Base-by-base conservation (phyloP, 805 yeast genomes). In the Priceomyces castillae region DNA sequence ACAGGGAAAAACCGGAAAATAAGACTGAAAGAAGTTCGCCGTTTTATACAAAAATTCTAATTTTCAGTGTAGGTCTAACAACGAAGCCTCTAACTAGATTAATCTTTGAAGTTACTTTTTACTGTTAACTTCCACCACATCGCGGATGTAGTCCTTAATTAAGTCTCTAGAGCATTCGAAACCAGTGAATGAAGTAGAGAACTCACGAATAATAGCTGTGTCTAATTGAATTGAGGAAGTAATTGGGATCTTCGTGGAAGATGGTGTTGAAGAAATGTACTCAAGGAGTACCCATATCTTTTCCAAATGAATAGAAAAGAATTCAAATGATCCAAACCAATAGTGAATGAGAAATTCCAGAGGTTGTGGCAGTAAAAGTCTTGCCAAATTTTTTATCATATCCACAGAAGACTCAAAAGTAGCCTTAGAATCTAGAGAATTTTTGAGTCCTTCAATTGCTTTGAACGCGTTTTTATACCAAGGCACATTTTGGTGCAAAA, bases 251-350 rank as follows among this genome's bases (percentile, higher is more conserved):
- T 40, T 30, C 14, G 11, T 26, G 3, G 30, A 26, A 7, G 3
- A 12, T 6, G 46, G 42, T 1, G 40, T 34, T 7, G 46, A 35
- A 20, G 47, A 48, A 37, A 61, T 38, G 38, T 47, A 52, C 15
- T 41, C 47, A 38, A 63, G 53, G 18, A 62, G 49, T 22, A 53
- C 62, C 57, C 57, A 56, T 4, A 62, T 40, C 41, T 52, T 56
- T 20, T 50, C 57, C 7, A 52, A 35, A 37, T 64, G 63, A 25
- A 52, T 28, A 5, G 40, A 30, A 37, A 61, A 48, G 14, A 55
- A 54, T 12, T 61, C 63, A 19, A 37, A 44, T 28, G 60, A 55
- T 2, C 69, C 69, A 46, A 59, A 63, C 44, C 52, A 54, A 18
- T 41, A 31, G 35, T 58, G 48, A 4, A 54, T 44, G 26, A 61